Conservation (phyloP, 768 basidiomycete genomes). For the Collybiopsis confluens region DNA sequence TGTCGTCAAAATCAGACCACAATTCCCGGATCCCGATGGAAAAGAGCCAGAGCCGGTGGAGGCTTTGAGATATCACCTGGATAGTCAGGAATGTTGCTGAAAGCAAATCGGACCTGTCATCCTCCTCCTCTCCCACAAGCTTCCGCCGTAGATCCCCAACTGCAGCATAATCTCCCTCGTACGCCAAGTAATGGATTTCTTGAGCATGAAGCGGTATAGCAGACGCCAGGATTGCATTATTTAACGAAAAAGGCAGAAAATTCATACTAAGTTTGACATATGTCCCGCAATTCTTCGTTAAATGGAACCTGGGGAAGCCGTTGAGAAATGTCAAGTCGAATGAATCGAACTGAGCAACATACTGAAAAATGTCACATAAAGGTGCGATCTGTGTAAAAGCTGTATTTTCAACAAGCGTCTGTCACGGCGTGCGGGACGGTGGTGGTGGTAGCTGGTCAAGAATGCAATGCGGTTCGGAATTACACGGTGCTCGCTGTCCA, state of each 20-base stretch:
- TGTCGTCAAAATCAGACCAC: neutral
- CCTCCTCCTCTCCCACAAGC: neutral
- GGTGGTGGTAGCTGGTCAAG: too few species aligned
- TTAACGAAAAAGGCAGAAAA: neutral
- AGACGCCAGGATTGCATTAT: neutral
- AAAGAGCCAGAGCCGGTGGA: constrained; percentile 3
- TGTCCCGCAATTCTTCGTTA: neutral
- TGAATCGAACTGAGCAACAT: neutral
- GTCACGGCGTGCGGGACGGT: too few species aligned
- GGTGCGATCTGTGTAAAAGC: too few species aligned
- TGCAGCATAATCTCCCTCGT: neutral
- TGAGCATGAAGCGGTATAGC: neutral
- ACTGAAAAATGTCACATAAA: too few species aligned
- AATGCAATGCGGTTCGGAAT: too few species aligned
- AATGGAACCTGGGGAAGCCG: neutral
- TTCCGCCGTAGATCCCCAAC: constrained; percentile 1
- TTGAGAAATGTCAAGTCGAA: neutral
- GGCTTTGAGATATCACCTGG: neutral
- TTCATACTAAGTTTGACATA: constrained; percentile 1
- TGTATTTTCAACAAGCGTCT: too few species aligned
- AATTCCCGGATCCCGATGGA: neutral
- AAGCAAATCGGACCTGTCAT: neutral
- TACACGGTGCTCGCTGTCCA: too few species aligned
- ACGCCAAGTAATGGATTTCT: neutral
- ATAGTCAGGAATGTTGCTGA: neutral